Evolutionary conservation across 2,329 filamentous ascomycete species (phyloP), one percentile per base, ranked within the genome.

Genomic region (Diaporthe batatas): DNA sequence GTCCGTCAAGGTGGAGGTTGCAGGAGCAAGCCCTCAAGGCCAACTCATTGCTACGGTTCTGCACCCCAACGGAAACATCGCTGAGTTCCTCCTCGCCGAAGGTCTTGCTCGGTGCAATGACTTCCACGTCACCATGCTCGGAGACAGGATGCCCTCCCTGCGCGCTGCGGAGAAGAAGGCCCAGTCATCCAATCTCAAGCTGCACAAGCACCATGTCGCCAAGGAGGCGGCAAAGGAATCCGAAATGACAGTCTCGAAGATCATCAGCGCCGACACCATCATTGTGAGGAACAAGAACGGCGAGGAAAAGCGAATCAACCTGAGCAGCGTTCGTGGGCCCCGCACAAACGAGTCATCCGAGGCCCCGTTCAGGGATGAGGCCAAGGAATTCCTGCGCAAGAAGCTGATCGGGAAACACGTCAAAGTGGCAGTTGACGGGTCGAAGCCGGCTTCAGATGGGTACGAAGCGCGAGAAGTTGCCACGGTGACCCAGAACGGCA

Each of bases 381-480:
- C 96, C 42, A 99, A 99, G 86, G 96, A 99, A 81, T 98, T 96
- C 80, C 83, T 98, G 76, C 92, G 96, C 71, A 98, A 98, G 87
- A 94, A 92, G 82, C 83, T 98, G 42, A 99, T 99, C 79, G 96
- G 95, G 74, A 99, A 99, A 87, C 94, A 98, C 77, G 94, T 98
- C 76, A 94, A 93, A 81, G 91, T 98, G 72, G 92, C 90, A 70
- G 91, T 98, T 73, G 95, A 99, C 80, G 96, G 96, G 72, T 94
- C 94, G 82, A 95, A 96, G 83, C 92, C 96, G 55, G 95, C 94
- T 2, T 92, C 88, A 2, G 96, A 98, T 75, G 95, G 94, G 12
- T 99, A 95, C 77, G 96, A 98, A 79, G 95, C 96, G 79, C 93
- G 95, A 71, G 96, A 99, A 76, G 96, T 99, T 79, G 96, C 94